These are phyloP conservation scores for Platanthera zijinensis DNA, from an alignment of 106 monocot genomes.

Conservation along the genomic window DNA sequence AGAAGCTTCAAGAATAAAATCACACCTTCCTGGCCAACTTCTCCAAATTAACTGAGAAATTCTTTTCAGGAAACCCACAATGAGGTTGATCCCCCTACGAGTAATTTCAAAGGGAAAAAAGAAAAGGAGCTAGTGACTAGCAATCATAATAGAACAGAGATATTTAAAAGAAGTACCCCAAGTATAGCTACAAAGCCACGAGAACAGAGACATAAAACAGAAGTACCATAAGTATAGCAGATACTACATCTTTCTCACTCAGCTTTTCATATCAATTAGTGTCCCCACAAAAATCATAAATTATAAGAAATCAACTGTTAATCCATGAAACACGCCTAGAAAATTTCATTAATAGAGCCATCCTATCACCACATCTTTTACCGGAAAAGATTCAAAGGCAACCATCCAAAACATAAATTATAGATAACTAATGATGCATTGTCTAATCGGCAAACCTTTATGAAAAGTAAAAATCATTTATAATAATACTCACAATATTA, in stretches of 20 bases:
- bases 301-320: not conserved
- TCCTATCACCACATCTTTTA: not conserved
- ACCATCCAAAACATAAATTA: not conserved
- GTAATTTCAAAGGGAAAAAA: not conserved
- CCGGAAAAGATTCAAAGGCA: not conserved
- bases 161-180: too few species aligned
- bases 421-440: not conserved
- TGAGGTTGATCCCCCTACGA: constrained; percentile 94
- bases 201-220: not conserved
- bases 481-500: not conserved
- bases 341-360: not conserved
- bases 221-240: not conserved
- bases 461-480: not conserved
- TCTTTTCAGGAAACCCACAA: constrained; percentile 99
- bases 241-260: not conserved
- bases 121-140: not conserved
- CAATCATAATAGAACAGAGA: not conserved
- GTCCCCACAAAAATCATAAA: not conserved
- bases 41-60: constrained; percentile 77
- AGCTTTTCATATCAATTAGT: not conserved
- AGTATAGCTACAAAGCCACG: not conserved
- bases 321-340: not conserved
- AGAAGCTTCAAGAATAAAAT: not conserved
- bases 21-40: constrained; percentile 84
- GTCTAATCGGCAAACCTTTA: too few species aligned